Evolutionary conservation across 306 rosid species (phyloP), one percentile per base, ranked within the genome.

Genomic region (Albizia julibrissin): DNA sequence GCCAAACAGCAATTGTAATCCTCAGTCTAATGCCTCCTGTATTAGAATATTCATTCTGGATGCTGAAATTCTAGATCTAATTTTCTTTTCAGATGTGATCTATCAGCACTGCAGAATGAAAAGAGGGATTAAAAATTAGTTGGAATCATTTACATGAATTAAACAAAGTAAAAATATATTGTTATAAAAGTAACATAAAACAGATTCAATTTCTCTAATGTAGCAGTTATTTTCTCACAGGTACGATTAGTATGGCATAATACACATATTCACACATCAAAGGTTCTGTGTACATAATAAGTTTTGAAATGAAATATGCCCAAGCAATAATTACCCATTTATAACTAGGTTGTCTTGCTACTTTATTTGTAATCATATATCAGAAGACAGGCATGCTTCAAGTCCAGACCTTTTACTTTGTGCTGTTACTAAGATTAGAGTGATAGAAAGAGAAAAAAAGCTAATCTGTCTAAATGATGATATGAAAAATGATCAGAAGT

Each of bases 51-150:
- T 80, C 85, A 85, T 81, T 91, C 90, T 9, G 91, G 92, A 31
- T 79, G 90, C 85, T 91, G 91, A 88, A 95, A 95, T 80, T 95
- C 99, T 49, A 95, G 92, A 86, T 95, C 99, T 88, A 93, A 81
- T 82, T 95, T 95, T 83, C 99, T 90, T 85, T 95, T 95, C 47
- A 93, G 87, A 86, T 93, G 98, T 66, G 98, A 84, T 86, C 94
- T 87, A 86, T 95, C 99, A 85, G 97, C 96, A 81, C 99, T 95
- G 91, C 86, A 85, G 43, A 82, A 79, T 74, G 75, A 80, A 65
- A 61, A 76, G 43, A 79, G 74, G 40, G 61, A 79, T 82, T 67
- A 59, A 76, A 75, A 29, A 34, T 31, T 65, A 81, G 42, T 37
- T 39, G 2, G 29, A 27, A 69, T 8, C 73, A 69, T 39, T 37